Percentiles rank a stretch among this genome's conserved stretches.
phyloP scores from a whole-genome alignment of 192 early-diverging fungal genomes.

The Gonapodya sp. region DNA sequence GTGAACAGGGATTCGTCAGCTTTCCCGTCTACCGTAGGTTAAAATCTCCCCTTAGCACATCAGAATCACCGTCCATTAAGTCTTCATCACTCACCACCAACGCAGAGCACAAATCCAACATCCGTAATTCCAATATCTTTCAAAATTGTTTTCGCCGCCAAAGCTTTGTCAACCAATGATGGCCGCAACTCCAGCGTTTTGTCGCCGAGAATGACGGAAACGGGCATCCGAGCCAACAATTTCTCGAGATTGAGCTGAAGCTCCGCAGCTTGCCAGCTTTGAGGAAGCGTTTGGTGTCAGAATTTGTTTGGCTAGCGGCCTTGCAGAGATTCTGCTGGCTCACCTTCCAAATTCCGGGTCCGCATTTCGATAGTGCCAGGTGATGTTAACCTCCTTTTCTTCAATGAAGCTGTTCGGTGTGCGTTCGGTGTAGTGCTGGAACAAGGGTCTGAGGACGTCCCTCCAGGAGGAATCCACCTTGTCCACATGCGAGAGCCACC shows the following conservation, averaged over 20 bases:
- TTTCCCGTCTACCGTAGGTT: constrained; percentile 50
- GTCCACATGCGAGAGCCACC: constrained; percentile 84
- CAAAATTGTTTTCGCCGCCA: constrained; percentile 77
- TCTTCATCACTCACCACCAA: constrained; percentile 47
- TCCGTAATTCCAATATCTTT: constrained; percentile 46
- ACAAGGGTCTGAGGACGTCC: constrained; percentile 82
- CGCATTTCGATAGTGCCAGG: constrained; percentile 96
- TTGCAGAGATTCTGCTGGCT: neutral
- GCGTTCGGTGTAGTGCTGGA: constrained; percentile 94
- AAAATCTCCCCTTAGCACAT: no score
- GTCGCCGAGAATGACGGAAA: constrained; percentile 88
- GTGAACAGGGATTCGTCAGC: constrained; percentile 94
- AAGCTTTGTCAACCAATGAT: constrained; percentile 83
- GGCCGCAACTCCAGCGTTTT: constrained; percentile 96
- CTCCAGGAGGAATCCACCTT: constrained; percentile 86
- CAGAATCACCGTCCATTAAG: neutral
- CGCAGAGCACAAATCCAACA: constrained; percentile 64
- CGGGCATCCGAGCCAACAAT: constrained; percentile 80
- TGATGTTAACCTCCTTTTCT: constrained; percentile 96
- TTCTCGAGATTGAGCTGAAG: constrained; percentile 96
- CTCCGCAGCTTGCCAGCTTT: constrained; percentile 95
- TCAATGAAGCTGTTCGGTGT: constrained; percentile 97
- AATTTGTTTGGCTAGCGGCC: neutral
- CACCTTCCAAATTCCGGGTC: constrained; percentile 39
- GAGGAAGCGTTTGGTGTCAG: neutral